Base-by-base conservation (phyloP, 2,329 filamentous ascomycete species). In the Fusarium nurragi region DNA sequence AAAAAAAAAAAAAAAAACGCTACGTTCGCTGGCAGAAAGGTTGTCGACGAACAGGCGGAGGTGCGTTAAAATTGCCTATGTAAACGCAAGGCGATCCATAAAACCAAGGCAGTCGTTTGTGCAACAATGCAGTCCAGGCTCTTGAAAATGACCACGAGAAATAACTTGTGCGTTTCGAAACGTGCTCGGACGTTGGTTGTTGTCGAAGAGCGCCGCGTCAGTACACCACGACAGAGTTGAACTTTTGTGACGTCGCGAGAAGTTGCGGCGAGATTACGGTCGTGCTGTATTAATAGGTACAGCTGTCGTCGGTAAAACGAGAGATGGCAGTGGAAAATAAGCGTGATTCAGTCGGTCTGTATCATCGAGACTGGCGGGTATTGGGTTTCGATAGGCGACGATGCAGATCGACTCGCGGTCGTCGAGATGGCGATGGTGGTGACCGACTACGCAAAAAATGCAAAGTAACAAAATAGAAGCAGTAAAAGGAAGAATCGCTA, bases 81-180 rank as follows among this genome's bases (percentile, higher is more conserved):
- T 70, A 64, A 68, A 69, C 66, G 50, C 70, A 64, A 56, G 64
- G 57, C 55, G 54, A 65, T 74, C 73, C 75, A 77, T 76, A 72
- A 73, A 75, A 70, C 10, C 25, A n/a, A 71, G 66, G 59, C 60
- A 47, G 50, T 55, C 45, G 59, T 59, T 60, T 66, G 61, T 71
- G 53, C 50, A 57, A 64, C 56, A 40, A 66, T 55, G 64, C 63
- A 57, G 39, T 52, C 22, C 36, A 48, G 40, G 45, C 49, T 32
- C 44, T 64, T 59, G 41, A 55, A 60, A 57, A 41, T 26, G 34
- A 32, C 32, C 30, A 28, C 32, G 21, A 48, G 45, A 39, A 47
- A 61, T 39, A 51, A 26, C 64, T 67, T 48, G 56, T 60, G 66
- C 53, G 55, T 56, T 49, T 66, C 43, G 22, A 45, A 43, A 48